Evolutionary conservation across 2,329 filamentous ascomycete species (phyloP), one percentile per base, ranked within the genome.

Genomic region (Fusarium sp.): DNA sequence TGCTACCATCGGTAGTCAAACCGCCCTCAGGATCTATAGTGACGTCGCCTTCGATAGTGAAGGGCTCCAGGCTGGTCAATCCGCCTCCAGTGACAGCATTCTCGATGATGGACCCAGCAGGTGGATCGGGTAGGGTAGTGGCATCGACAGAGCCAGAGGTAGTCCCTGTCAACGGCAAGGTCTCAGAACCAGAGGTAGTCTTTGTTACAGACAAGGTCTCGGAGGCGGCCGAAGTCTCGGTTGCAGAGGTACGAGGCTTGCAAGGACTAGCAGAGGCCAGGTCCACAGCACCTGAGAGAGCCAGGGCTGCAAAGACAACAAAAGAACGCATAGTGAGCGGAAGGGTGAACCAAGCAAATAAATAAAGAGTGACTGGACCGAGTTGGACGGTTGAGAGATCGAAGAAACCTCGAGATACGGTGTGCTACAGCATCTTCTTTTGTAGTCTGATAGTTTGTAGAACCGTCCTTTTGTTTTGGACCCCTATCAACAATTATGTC

Each of bases 321-420:
- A 59, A 45, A 6, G 62, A 65, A 45, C 57, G 62, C 62, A 65
- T 65, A 39, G 27, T 41, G 49, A 63, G 17, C 36, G 51, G 7
- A 5, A 13, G 29, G 42, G 27, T 23, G 25, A 15, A 38, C 49
- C 38, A 46, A 49, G 6, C 6, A 33, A 32, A 4, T 35, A 63
- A 45, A 21, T 32, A 52, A 35, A 25, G 53, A 55, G 29, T 45
- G 36, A 41, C 11, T 39, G 53, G 53, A 31, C 59, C 58, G 59
- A 62, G 59, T 62, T 63, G 58, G 59, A 15, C 59, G 53, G 53
- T 57, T 57, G 42, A 38, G 14, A 19, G 13, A 13, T 48, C 37
- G 47, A 9, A 15, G 7, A 9, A 25, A 39, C 21, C 4, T n/a
- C 5, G 5, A 21, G 6, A 13, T 15, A 32, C 19, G n/a, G 1